Evolutionary conservation across 192 early-diverging fungal genomes (phyloP), one percentile per base, ranked within the genome.

Genomic region (Linnemannia schmuckeri): DNA sequence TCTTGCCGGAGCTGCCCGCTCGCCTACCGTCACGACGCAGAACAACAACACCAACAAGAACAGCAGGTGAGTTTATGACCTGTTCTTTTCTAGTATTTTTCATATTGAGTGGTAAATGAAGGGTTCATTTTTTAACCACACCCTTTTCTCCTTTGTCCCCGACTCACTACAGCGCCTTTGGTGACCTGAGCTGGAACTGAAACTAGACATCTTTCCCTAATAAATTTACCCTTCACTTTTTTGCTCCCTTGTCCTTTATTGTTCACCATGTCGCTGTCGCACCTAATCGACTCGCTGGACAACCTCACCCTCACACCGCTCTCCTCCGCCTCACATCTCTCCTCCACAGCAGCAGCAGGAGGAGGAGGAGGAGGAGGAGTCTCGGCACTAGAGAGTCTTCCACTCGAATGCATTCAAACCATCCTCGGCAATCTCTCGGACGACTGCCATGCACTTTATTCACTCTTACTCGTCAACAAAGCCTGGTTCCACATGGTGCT

Each of bases 401-500:
- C 87, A 0, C 54, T 83, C 15, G 81, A 88, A 69, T 85, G 87
- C 87, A 88, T 88, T 52, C 82, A 88, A 49, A 44, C 42, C 22
- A 84, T 88, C 57, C 82, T 83, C 33, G 74, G 70, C 35, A 74
- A 81, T 68, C 82, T 88, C 52, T 79, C 76, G 0, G 22, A 30
- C 41, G 75, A 85, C 52, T 81, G 87, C 40, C 78, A 84, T 77
- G 71, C 85, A 15, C 85, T 87, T 63, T 69, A 87, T 69, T 40
- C 52, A 22, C 71, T 87, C 41, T 52, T 87, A 30, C 75, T 87
- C 40, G 73, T 78, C 57, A 87, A 87, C 80, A 57, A 57, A 37
- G 63, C 79, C 40, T 87, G 85, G 85, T 87, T 87, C 85, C 79
- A 78, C 42, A 81, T 87, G 85, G 85, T 87, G 17, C 13, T 81